phyloP scores from a whole-genome alignment of 2,329 filamentous ascomycete genomes.

The Apiospora marii region DNA sequence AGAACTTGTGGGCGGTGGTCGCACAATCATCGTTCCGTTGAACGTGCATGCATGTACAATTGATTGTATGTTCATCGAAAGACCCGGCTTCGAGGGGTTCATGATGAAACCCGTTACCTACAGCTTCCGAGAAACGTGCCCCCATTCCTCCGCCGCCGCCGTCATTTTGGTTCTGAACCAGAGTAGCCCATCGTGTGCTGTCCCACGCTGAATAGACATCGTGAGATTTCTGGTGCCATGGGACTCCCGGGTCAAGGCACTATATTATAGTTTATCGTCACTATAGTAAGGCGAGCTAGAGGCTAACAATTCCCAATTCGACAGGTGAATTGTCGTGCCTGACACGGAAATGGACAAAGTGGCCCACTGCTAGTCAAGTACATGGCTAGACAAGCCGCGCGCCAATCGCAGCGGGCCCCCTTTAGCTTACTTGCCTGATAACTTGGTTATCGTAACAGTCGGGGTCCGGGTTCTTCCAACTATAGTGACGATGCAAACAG shows the following conservation, averaged over 20 bases:
- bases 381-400: conserved; percentile 2
- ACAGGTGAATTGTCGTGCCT: conserved; percentile 1
- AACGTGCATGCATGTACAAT: neutral
- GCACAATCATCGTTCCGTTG: neutral
- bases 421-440: neutral
- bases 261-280: conserved; percentile 20
- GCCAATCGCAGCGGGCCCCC: conserved; percentile 10
- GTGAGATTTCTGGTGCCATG: neutral
- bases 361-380: conserved; percentile 5
- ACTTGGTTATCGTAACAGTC: conserved; percentile 18
- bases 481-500: conserved; percentile 19
- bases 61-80: neutral
- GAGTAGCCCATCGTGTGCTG: neutral
- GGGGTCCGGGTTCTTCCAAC: conserved; percentile 3
- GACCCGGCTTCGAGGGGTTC: neutral
- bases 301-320: neutral
- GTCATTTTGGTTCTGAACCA: neutral
- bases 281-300: conserved; percentile 12
- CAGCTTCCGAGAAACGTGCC: neutral
- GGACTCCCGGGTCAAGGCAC: neutral
- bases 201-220: conserved; percentile 2
- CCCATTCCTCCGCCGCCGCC: neutral
- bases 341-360: neutral
- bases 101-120: conserved; percentile 5
- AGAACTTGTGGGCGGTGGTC: neutral